Percentiles rank a stretch among this genome's conserved stretches.
Evolutionary conservation across 2,329 filamentous ascomycete species (phyloP).

Genomic region (Thermoascus crustaceus): DNA sequence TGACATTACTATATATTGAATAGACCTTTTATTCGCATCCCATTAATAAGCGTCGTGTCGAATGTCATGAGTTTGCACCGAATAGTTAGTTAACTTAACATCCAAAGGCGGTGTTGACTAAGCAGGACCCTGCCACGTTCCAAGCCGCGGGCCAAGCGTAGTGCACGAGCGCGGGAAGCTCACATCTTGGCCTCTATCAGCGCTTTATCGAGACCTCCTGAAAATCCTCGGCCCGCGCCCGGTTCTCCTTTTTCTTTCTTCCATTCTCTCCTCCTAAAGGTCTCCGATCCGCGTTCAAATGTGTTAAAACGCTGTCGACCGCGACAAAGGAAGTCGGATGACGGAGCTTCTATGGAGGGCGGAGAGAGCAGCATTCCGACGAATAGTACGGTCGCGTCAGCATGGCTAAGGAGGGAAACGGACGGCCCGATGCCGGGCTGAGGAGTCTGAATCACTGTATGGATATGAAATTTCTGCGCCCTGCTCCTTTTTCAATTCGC

Average conservation of each 20-base stretch:
- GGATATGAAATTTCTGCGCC: conserved; percentile 11
- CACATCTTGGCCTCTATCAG: not conserved
- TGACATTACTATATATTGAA: too few species aligned
- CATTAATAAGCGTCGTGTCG: not conserved
- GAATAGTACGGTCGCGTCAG: conserved; percentile 9
- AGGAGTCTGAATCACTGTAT: conserved; percentile 69
- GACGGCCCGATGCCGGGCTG: conserved; percentile 57
- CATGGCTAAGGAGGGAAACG: conserved; percentile 32
- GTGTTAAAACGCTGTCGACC: too few species aligned
- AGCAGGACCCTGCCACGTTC: too few species aligned
- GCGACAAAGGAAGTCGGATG: too few species aligned
- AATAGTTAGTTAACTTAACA: too few species aligned
- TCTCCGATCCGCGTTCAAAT: too few species aligned
- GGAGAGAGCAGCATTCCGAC: conserved; percentile 3
- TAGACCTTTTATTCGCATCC: too few species aligned
- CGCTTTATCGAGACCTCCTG: conserved; percentile 1
- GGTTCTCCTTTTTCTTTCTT: not conserved
- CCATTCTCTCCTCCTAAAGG: not conserved
- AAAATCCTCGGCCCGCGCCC: not conserved
- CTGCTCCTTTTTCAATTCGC: not conserved
- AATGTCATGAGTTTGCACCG: too few species aligned
- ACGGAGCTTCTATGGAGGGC: conserved; percentile 1
- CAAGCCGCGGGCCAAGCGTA: too few species aligned
- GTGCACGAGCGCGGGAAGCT: not conserved
- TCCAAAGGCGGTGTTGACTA: not conserved